Evolutionary conservation across 495 filamentous ascomycete species (phyloP), one percentile per base, ranked within the genome.

Genomic region (Letharia columbiana): DNA sequence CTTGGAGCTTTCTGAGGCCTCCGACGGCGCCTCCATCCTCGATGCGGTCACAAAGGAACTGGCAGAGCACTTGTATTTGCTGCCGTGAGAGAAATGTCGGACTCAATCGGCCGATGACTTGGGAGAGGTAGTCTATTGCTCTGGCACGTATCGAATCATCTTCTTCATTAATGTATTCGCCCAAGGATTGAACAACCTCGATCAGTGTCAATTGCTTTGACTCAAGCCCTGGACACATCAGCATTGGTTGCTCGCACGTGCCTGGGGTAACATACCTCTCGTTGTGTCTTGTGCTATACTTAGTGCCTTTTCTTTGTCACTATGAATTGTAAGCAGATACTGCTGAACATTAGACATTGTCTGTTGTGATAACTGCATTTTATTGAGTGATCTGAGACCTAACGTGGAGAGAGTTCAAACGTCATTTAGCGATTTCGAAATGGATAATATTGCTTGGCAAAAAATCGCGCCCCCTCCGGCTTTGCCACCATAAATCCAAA

Each of bases 161-260:
- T 65, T 90, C 87, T 69, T 88, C 83, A 61, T 88, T 89, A 66
- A 91, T 80, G 62, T 89, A 89, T 74, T 88, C 85, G 15, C 83
- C 85, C 37, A 91, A 76, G 17, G 83, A 84, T 71, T 89, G 84
- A 20, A 91, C 84, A 44, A 89, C 74, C 49, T 86, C 83, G 59
- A 91, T 79, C 28, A 91, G 75, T 62, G 85, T 88, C 35, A 81
- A 78, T 61, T 88, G 79, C 67, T 83, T 85, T 63, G 65, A 80
- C 71, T 88, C 82, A 61, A 91, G 76, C 70, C 82, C 86, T 89
- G 59, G 54, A 54, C 35, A 49, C 61, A 63, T 68, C 13, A 74
- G 59, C 56, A 33, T 41, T 67, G 67, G 57, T 65, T 58, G 28
- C 15, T 31, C 3, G 13, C 40, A n/a, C 23, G 50, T 47, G 45